Base-by-base conservation (phyloP, 495 filamentous ascomycete species). In the Neurospora terricola region DNA sequence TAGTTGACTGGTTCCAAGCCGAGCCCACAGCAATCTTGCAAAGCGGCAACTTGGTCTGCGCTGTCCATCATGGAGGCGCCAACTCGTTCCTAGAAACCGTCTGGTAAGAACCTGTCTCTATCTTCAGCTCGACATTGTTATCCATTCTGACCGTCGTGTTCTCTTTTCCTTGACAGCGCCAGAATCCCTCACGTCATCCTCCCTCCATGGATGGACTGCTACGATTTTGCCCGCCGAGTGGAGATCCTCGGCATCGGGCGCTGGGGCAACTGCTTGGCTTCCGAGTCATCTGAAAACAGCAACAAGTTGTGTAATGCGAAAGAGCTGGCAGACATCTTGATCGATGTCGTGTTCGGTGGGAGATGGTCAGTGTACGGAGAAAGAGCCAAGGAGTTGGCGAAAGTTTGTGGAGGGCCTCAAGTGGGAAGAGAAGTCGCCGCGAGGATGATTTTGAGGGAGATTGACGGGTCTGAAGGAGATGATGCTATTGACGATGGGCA, bases 191-290 rank as follows among this genome's bases (percentile, higher is more conserved):
- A 87, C 69, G 80, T 88, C 2, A 76, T 88, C 4, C 81, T 88
- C 1, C 85, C 87, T 0, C 81, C 84, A 38, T 88, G 87, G 86
- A 83, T 86, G 72, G 87, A 88, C 73, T 85, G 83, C 36, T 88
- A 84, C 54, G 87, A 88, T 62, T 87, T 86, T 73, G 85, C 86
- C 3, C 80, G 84, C 10, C 77, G 86, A 23, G 84, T 83, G 3
- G 87, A 88, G 73, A 82, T 83, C 75, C 78, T 87, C 0, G 84
- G 84, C 1, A 84, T 89, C 38, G 86, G 87, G 0, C 79, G 85
- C 0, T 85, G 86, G 73, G 87, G 84, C 3, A 88, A 81, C 75
- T 11, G 30, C 18, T 73, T 40, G 72, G 23, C 27, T 54, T 70
- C 45, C 36, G 34, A n/a, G 10, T 27, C 48, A 30, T 36, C 39